These are phyloP conservation scores for Elaeis guineensis DNA, from an alignment of 176 grass and related monocot genomes.

Conservation along the genomic window DNA sequence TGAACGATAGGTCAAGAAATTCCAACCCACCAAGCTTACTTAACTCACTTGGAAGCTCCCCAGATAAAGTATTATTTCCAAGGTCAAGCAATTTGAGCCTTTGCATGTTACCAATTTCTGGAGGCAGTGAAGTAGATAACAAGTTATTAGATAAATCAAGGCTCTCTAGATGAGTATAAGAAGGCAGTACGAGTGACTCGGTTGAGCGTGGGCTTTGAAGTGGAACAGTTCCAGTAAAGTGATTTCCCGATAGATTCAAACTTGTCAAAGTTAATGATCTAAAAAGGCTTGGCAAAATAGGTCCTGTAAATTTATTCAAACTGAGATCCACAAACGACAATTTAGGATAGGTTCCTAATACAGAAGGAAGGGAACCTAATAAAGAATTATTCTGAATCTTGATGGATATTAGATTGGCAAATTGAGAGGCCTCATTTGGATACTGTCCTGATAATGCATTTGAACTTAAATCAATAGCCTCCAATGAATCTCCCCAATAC, in stretches of 20 bases:
- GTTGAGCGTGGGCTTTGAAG: conserved; percentile 62
- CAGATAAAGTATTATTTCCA: conserved; percentile 66
- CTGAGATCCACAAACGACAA: conserved; percentile 76
- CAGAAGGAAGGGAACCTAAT: conserved; percentile 62
- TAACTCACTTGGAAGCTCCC: conserved; percentile 64
- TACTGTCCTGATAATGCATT: conserved; percentile 67
- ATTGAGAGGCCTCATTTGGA: conserved; percentile 69
- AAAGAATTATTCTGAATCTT: conserved; percentile 75
- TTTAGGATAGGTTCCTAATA: conserved; percentile 67
- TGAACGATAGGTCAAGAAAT: conserved; percentile 77
- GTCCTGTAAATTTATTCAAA: conserved; percentile 60
- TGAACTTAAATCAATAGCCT: conserved; percentile 85
- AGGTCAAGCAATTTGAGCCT: conserved; percentile 61
- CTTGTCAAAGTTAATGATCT: conserved; percentile 48
- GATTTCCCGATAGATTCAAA: conserved; percentile 77
- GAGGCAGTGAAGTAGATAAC: conserved; percentile 57
- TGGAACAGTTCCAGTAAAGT: conserved; percentile 68
- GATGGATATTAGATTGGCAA: conserved; percentile 61
- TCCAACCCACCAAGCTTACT: conserved; percentile 57
- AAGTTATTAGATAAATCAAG: conserved; percentile 82
- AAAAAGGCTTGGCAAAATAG: conserved; percentile 65
- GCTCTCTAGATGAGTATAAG: conserved; percentile 51
- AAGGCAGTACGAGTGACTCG: conserved; percentile 53
- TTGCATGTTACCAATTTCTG: conserved; percentile 76
- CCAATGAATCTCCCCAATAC: conserved; percentile 53